These are phyloP conservation scores for Tetrapisispora taiwanensis DNA, from an alignment of 805 yeast genomes.

Conservation along the genomic window DNA sequence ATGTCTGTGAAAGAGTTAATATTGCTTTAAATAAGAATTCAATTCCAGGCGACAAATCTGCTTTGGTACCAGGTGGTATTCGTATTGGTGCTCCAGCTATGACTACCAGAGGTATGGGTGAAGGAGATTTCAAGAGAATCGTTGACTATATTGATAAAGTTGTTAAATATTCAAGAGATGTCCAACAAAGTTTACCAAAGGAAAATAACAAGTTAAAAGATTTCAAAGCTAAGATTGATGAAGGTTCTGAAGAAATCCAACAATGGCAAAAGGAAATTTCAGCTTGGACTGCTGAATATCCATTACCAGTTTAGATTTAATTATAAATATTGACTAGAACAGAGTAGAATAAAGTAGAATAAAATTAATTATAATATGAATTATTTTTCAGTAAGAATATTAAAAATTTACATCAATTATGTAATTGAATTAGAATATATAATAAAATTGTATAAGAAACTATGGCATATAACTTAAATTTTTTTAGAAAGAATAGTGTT, in stretches of 20 bases:
- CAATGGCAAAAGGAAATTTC: slow-evolving; percentile 67
- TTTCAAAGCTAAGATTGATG: slow-evolving; percentile 74
- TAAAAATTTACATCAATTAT: too few species aligned
- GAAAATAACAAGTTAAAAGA: slow-evolving; percentile 94
- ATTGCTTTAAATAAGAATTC: slow-evolving; percentile 97
- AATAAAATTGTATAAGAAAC: too few species aligned
- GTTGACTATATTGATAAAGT: slow-evolving; percentile 75
- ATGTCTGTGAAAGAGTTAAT: slow-evolving; percentile 87
- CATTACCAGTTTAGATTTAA: slow-evolving; percentile 34
- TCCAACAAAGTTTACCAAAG: slow-evolving; percentile 73
- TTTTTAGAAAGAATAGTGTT: too few species aligned
- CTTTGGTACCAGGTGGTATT: slow-evolving; percentile 93
- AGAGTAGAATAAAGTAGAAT: too few species aligned
- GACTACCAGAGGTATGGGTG: slow-evolving; percentile 94
- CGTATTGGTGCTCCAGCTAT: slow-evolving; percentile 98
- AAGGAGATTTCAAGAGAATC: slow-evolving; percentile 72
- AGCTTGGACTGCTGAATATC: slow-evolving; percentile 86
- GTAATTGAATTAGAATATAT: too few species aligned
- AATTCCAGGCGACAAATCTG: slow-evolving; percentile 95
- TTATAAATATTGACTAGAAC: not conserved
- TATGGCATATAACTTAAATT: too few species aligned
- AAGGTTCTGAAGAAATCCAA: slow-evolving; percentile 60
- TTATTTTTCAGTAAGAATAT: too few species aligned
- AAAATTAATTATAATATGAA: too few species aligned
- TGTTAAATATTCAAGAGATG: slow-evolving; percentile 60